A percentile compares a stretch with the other conserved stretches of the same genome.
Evolutionary conservation across 116 monocot genomes (phyloP).

Genomic region (Dioscorea cayenensis): DNA sequence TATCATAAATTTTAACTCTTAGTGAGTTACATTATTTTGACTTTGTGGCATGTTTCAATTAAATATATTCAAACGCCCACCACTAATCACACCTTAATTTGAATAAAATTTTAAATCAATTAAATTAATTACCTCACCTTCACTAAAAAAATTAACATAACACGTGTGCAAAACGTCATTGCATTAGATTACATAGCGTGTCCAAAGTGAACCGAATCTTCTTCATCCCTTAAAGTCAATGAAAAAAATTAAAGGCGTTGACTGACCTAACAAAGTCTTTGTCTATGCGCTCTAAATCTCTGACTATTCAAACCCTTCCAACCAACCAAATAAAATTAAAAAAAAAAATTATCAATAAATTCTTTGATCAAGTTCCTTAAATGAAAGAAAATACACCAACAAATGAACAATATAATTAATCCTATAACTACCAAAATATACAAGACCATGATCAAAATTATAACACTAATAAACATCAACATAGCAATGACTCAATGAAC

Average conservation of each 20-base stretch:
- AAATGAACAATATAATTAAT: slow-evolving; percentile 9
- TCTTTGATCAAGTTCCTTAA: no score
- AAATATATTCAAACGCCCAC: no score
- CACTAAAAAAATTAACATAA: no score
- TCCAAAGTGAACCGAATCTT: background rate
- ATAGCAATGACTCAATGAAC: slow-evolving; percentile 44
- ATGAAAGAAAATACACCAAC: slow-evolving; percentile 6
- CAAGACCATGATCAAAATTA: background rate
- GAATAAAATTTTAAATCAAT: no score
- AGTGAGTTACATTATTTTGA: no score
- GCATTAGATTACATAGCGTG: background rate
- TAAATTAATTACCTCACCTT: no score
- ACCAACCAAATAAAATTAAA: no score
- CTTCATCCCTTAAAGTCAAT: background rate
- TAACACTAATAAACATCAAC: slow-evolving; percentile 1
- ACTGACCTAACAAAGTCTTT: background rate
- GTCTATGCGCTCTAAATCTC: background rate
- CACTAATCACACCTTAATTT: no score
- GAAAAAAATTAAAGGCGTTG: background rate
- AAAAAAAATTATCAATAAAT: no score
- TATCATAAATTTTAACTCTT: no score
- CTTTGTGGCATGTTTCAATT: no score
- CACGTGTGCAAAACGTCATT: no score
- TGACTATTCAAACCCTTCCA: background rate
- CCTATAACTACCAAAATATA: background rate